These are phyloP conservation scores for Brettanomyces nanus DNA, from an alignment of 805 yeast species.

Conservation along the genomic window DNA sequence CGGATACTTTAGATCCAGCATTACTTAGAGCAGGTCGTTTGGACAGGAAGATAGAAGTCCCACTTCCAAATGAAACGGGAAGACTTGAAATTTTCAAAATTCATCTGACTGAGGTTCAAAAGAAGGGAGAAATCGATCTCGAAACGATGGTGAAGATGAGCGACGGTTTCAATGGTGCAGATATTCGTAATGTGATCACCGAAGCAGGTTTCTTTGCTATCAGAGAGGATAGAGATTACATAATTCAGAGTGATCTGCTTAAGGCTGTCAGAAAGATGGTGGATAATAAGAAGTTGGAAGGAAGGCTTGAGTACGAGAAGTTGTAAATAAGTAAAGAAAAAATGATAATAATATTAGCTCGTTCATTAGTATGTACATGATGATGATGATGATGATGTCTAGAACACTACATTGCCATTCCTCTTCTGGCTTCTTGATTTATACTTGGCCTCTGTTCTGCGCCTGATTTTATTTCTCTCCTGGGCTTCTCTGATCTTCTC, in stretches of 20 bases:
- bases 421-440: background rate
- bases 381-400: too few species aligned
- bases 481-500: constrained; percentile 16
- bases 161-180: constrained; percentile 99
- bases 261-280: constrained; percentile 97
- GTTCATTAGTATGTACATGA: too few species aligned
- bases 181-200: constrained; percentile 92
- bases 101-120: constrained; percentile 76
- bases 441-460: constrained; percentile 13
- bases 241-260: constrained; percentile 88
- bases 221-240: constrained; percentile 94
- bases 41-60: constrained; percentile 93
- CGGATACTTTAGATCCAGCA: constrained; percentile 97
- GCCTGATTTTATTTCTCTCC: constrained; percentile 14
- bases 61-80: constrained; percentile 93
- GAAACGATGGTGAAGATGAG: constrained; percentile 90
- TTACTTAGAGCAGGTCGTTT: constrained; percentile 94
- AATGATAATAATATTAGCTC: background rate
- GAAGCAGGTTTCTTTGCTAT: constrained; percentile 98
- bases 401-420: background rate
- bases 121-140: constrained; percentile 93
- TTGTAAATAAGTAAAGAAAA: constrained; percentile 32
- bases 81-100: constrained; percentile 90
- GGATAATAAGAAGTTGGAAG: constrained; percentile 88
- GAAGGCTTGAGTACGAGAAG: constrained; percentile 73